phyloP scores from a whole-genome alignment of 108 stramenopile genomes.

The Parietichytrium sp. region DNA sequence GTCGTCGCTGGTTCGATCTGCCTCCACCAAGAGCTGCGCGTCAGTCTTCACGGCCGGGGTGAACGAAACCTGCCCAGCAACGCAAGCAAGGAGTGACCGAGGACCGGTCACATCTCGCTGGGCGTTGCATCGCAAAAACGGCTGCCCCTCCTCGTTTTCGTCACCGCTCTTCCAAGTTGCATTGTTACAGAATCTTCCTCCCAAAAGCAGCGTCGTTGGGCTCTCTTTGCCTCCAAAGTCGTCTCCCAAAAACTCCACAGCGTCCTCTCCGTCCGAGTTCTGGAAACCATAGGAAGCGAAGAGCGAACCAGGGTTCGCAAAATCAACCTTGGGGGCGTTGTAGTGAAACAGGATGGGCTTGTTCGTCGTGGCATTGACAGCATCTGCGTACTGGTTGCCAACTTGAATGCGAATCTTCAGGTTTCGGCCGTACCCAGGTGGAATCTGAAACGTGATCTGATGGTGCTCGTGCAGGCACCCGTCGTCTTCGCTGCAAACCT shows the following conservation, averaged over 20 bases:
- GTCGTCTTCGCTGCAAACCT: background rate
- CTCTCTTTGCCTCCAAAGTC: background rate
- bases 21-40: background rate
- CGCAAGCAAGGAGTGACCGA: background rate
- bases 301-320: background rate
- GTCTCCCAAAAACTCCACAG: background rate
- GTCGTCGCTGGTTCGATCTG: background rate
- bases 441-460: constrained; percentile 18
- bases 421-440: background rate
- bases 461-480: constrained; percentile 21
- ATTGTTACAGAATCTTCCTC: background rate
- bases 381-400: constrained; percentile 20
- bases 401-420: background rate
- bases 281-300: background rate
- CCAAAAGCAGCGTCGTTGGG: background rate
- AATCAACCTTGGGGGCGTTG: background rate
- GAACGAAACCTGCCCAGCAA: background rate
- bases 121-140: background rate
- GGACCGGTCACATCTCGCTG: background rate
- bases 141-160: background rate
- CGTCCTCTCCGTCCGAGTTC: background rate
- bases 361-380: background rate
- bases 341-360: background rate
- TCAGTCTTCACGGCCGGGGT: background rate
- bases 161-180: background rate